Percentiles rank a stretch among this genome's conserved stretches.
Evolutionary conservation across 202 grass and related monocot species (phyloP).

Genomic region (Zoysia matrella): DNA sequence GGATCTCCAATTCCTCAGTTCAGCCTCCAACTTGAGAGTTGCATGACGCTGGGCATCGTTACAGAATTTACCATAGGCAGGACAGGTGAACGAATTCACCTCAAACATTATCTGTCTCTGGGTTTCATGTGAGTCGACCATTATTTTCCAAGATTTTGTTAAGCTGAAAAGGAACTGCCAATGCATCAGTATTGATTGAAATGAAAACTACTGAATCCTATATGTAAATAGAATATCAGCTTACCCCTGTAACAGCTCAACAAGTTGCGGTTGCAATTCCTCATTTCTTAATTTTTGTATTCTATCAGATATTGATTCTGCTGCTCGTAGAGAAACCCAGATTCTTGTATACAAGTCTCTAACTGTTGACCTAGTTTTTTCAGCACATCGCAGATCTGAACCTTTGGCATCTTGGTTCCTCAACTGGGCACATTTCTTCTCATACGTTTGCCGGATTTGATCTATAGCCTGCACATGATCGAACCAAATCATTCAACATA

Average conservation of each 20-base stretch:
- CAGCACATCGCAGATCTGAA: constrained; percentile 60
- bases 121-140: constrained; percentile 88
- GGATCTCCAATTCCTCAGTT: constrained; percentile 89
- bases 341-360: constrained; percentile 94
- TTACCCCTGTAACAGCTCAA: constrained; percentile 91
- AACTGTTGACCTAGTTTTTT: constrained; percentile 77
- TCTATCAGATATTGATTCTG: constrained; percentile 85
- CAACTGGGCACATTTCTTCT: constrained; percentile 69
- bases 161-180: constrained; percentile 54
- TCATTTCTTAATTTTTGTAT: constrained; percentile 76
- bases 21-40: constrained; percentile 79
- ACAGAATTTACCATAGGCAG: constrained; percentile 92
- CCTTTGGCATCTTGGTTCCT: constrained; percentile 55
- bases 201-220: constrained; percentile 6
- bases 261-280: no score
- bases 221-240: constrained; percentile 8
- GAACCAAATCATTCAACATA: constrained; percentile 30
- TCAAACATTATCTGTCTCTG: constrained; percentile 98
- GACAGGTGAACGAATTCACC: constrained; percentile 85
- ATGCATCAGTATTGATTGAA: constrained; percentile 12
- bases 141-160: constrained; percentile 78
- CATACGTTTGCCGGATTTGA: constrained; percentile 77
- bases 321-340: constrained; percentile 87
- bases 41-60: constrained; percentile 80
- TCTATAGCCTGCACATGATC: constrained; percentile 64